These are phyloP conservation scores for Dioscorea cayenensis DNA, from an alignment of 116 monocot genomes.

Conservation along the genomic window DNA sequence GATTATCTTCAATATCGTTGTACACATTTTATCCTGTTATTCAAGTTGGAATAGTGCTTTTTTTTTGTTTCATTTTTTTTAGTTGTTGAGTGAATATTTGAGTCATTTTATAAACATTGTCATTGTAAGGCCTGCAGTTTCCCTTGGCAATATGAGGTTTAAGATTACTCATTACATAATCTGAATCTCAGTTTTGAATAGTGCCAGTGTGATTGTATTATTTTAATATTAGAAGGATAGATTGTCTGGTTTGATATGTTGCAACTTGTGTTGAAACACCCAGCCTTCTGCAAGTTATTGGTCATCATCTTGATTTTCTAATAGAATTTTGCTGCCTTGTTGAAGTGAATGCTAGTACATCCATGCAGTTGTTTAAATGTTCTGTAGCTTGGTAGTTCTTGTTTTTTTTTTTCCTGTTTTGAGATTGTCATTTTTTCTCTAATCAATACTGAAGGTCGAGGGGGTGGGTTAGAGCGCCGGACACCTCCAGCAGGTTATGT, in stretches of 20 bases:
- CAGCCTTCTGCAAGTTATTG: background rate
- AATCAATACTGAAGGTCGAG: slow-evolving; percentile 26
- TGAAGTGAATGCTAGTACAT: background rate
- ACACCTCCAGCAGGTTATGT: slow-evolving; percentile 89
- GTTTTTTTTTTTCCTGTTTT: background rate
- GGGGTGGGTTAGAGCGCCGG: slow-evolving; percentile 56
- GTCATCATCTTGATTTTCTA: background rate
- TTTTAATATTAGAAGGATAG: too few species aligned
- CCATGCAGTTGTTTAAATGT: background rate
- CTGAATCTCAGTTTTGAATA: too few species aligned
- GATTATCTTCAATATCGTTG: background rate
- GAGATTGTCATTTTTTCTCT: background rate
- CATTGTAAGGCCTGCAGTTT: too few species aligned
- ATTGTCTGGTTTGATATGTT: background rate
- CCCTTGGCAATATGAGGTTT: too few species aligned
- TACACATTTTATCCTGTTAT: too few species aligned
- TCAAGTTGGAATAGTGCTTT: too few species aligned
- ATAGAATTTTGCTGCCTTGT: too few species aligned
- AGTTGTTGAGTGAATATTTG: too few species aligned
- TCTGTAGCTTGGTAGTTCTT: background rate
- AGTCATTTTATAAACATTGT: too few species aligned
- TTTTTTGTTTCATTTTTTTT: too few species aligned
- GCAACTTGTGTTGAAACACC: background rate
- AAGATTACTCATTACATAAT: too few species aligned
- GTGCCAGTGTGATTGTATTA: too few species aligned